Percentiles rank a stretch among this genome's conserved stretches.
These are phyloP conservation scores for Myochromella boudieri DNA, from an alignment of 768 basidiomycete species.

Conservation along the genomic window DNA sequence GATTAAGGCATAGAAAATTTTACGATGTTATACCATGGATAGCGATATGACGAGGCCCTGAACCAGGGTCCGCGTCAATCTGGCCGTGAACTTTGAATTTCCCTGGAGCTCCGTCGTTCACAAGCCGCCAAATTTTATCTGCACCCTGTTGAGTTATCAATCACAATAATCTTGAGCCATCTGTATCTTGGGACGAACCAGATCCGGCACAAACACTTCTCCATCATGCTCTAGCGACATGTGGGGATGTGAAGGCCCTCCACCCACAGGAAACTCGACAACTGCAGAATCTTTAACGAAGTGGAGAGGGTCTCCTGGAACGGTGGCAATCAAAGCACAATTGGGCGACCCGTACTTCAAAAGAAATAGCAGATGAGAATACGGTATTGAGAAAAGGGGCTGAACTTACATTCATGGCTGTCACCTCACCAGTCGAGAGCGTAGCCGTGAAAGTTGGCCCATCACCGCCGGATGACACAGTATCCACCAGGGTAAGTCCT, in stretches of 20 bases:
- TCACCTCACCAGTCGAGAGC: conserved; percentile 56
- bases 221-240: conserved; percentile 55
- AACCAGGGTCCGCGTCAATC: conserved; percentile 60
- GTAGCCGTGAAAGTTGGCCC: conserved; percentile 48
- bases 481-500: conserved; percentile 38
- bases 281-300: conserved; percentile 35
- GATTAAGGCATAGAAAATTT: background rate
- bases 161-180: background rate
- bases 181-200: conserved; percentile 39
- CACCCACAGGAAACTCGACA: conserved; percentile 49
- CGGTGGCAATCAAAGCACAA: conserved; percentile 35
- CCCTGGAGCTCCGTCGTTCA: conserved; percentile 38
- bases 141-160: conserved; percentile 43
- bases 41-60: conserved; percentile 58
- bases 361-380: too few species aligned
- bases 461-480: conserved; percentile 45
- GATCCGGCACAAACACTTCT: conserved; percentile 66
- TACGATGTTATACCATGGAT: conserved; percentile 29
- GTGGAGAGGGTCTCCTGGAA: conserved; percentile 36
- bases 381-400: too few species aligned
- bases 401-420: conserved; percentile 49
- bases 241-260: conserved; percentile 58
- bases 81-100: conserved; percentile 56
- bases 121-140: conserved; percentile 70
- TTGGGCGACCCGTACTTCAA: too few species aligned